Percentiles rank a stretch among this genome's conserved stretches.
phyloP scores from a whole-genome alignment of 352 stramenopile genomes.

The Plasmopara halstedii region DNA sequence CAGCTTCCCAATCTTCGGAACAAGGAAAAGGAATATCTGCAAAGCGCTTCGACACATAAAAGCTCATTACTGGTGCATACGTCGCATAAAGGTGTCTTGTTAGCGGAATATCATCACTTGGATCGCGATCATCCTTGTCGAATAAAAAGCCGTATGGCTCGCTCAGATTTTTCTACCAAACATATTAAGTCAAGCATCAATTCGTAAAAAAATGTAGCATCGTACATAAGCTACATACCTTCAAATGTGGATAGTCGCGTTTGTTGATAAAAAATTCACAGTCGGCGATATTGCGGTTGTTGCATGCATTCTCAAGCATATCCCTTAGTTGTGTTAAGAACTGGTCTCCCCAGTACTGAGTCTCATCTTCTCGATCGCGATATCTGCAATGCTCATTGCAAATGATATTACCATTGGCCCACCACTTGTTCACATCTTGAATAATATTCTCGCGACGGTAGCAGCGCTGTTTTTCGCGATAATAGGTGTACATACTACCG shows the following conservation, averaged over 20 bases:
- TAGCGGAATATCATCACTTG: slow-evolving; percentile 90
- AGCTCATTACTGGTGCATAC: slow-evolving; percentile 96
- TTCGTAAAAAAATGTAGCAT: neutral
- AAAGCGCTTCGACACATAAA: slow-evolving; percentile 94
- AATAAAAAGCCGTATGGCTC: slow-evolving; percentile 99
- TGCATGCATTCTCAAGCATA: slow-evolving; percentile 95
- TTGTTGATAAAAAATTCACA: slow-evolving; percentile 99
- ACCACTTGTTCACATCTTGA: slow-evolving; percentile 90
- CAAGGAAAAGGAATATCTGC: slow-evolving; percentile 98
- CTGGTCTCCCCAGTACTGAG: slow-evolving; percentile 96
- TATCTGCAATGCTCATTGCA: slow-evolving; percentile 93
- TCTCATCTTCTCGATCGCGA: slow-evolving; percentile 84
- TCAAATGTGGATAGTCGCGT: slow-evolving; percentile 97
- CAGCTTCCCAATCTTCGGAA: slow-evolving; percentile 92
- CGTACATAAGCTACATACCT: slow-evolving; percentile 41
- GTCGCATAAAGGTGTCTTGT: slow-evolving; percentile 83
- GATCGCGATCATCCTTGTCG: slow-evolving; percentile 94
- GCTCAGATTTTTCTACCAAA: slow-evolving; percentile 81
- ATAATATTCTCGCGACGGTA: slow-evolving; percentile 80
- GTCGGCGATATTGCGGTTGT: slow-evolving; percentile 91
- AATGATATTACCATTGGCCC: slow-evolving; percentile 99
- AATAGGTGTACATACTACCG: slow-evolving; percentile 89
- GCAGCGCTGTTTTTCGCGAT: slow-evolving; percentile 78
- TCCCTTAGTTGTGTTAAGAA: slow-evolving; percentile 95
- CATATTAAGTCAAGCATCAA: slow-evolving; percentile 1